These are phyloP conservation scores for Psidium friedrichsthalianum DNA, from an alignment of 345 rosid genomes.

Conservation along the genomic window DNA sequence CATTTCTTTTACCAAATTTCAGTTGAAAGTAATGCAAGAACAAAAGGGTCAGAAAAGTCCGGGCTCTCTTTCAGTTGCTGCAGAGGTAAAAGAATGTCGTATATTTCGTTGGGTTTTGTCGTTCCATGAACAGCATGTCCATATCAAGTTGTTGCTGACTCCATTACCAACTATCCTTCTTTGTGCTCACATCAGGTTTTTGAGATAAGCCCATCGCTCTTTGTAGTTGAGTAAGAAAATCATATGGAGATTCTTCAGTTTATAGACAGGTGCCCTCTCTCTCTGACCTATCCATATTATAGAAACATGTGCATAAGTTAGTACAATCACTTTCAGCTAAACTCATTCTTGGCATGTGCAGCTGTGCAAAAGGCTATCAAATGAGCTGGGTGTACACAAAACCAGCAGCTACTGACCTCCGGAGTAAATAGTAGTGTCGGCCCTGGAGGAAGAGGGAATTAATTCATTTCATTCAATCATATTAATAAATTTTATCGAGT, in stretches of 20 bases:
- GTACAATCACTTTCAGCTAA: background rate
- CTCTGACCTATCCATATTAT: background rate
- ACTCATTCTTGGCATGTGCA: conserved; percentile 22
- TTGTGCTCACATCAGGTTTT: conserved; percentile 38
- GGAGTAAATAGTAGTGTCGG: conserved; percentile 3
- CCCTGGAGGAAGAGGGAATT: background rate
- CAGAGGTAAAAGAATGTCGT: conserved; percentile 44
- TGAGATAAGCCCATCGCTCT: conserved; percentile 69
- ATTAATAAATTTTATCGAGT: background rate
- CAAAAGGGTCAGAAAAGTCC: conserved; percentile 33
- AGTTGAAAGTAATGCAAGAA: conserved; percentile 73
- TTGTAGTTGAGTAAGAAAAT: conserved; percentile 85
- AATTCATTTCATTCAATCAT: background rate
- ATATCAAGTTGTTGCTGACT: background rate
- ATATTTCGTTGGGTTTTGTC: background rate
- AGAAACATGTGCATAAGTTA: background rate
- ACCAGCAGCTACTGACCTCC: conserved; percentile 15
- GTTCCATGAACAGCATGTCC: background rate
- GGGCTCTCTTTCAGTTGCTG: conserved; percentile 59
- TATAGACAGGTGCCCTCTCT: conserved; percentile 63
- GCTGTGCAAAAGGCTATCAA: conserved; percentile 64
- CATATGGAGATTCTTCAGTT: conserved; percentile 56
- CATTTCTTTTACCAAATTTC: background rate
- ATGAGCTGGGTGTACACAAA: conserved; percentile 47
- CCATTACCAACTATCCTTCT: background rate